Evolutionary conservation across 192 early-diverging fungal genomes (phyloP).

Genomic region (Coemansia javaensis): DNA sequence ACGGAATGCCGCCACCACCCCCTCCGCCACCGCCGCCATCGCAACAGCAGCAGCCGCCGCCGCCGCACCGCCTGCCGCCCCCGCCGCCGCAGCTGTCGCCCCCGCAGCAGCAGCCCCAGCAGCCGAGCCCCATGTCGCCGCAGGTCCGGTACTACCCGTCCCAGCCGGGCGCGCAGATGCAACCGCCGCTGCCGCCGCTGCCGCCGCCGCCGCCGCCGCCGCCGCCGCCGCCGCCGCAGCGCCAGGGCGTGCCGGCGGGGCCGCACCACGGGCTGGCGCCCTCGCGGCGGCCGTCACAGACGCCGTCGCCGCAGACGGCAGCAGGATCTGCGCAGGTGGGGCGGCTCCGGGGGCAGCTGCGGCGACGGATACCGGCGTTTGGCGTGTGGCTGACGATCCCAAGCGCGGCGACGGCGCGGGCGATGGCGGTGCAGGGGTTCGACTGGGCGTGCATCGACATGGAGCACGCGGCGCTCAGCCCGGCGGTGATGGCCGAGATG

Average conservation of each 20-base stretch:
- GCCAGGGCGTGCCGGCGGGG: constrained; percentile 6
- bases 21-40: too few relatives aligned
- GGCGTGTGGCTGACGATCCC: constrained; percentile 50
- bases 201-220: neutral
- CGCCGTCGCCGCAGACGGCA: too few relatives aligned
- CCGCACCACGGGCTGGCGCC: neutral
- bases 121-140: too few relatives aligned
- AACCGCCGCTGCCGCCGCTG: neutral
- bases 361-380: constrained; percentile 33
- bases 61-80: constrained; percentile 1
- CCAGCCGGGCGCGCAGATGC: constrained; percentile 4
- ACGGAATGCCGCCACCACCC: too few relatives aligned
- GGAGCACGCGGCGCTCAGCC: constrained; percentile 46
- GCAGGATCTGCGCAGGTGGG: constrained; percentile 13
- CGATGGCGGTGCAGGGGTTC: constrained; percentile 42
- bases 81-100: constrained; percentile 6
- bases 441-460: constrained; percentile 54
- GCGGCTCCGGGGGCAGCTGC: constrained; percentile 31
- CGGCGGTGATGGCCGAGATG: constrained; percentile 51
- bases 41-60: constrained; percentile 15
- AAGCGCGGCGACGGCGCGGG: constrained; percentile 41
- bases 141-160: constrained; percentile 29
- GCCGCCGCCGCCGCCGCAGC: constrained; percentile 8
- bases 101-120: constrained; percentile 7
- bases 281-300: constrained; percentile 17